Evolutionary conservation across 2,329 filamentous ascomycete species (phyloP).

Genomic region (Phaeophleospora eucalypticola): DNA sequence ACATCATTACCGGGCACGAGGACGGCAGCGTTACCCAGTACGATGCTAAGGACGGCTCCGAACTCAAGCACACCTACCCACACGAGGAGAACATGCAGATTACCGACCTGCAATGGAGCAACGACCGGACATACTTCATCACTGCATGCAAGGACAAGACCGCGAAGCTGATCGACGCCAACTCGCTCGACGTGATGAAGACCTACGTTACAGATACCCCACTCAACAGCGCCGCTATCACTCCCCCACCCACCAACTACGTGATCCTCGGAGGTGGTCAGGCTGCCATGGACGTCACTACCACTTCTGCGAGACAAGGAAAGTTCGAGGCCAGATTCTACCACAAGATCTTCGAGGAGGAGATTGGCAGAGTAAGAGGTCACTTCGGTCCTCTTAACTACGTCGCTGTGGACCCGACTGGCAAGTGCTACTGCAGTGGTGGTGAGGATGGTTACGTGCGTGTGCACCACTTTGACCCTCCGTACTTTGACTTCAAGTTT

Average conservation of each 20-base stretch:
- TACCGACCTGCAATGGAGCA: conserved; percentile 90
- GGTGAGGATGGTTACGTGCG: conserved; percentile 98
- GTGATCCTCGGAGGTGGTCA: conserved; percentile 97
- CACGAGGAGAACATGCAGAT: conserved; percentile 82
- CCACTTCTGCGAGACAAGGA: conserved; percentile 86
- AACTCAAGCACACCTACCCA: conserved; percentile 72
- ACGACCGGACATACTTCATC: conserved; percentile 96
- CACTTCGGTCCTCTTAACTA: conserved; percentile 98
- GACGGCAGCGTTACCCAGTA: conserved; percentile 89
- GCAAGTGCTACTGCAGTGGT: conserved; percentile 88
- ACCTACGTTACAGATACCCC: conserved; percentile 89
- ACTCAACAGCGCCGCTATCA: conserved; percentile 92
- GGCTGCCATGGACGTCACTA: conserved; percentile 98
- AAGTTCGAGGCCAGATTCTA: conserved; percentile 99
- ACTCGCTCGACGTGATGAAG: conserved; percentile 88
- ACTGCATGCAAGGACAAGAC: conserved; percentile 98
- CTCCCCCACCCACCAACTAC: conserved; percentile 95
- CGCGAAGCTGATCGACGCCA: conserved; percentile 82
- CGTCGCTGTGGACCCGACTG: conserved; percentile 85
- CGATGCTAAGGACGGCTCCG: conserved; percentile 86
- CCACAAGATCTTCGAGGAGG: conserved; percentile 99
- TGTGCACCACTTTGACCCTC: conserved; percentile 97
- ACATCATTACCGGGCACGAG: conserved; percentile 96
- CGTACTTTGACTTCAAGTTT: conserved; percentile 97
- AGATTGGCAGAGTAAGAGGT: conserved; percentile 92